Conservation (phyloP, 2,329 filamentous ascomycete species). For the Fusarium fujikuroi region DNA sequence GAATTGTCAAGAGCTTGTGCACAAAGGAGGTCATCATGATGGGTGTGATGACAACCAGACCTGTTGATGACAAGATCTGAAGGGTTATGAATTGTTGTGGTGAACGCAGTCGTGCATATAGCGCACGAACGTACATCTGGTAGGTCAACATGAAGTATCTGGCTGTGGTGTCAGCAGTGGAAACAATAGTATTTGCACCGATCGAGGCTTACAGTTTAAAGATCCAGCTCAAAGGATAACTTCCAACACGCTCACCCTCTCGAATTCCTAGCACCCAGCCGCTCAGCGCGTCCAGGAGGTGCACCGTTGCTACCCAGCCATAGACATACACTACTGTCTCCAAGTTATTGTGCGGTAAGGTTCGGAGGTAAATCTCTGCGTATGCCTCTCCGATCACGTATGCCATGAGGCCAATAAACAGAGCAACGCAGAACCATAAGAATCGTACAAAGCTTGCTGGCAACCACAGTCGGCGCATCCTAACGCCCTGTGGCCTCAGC, state of each 20-base stretch:
- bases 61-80: slow-evolving; percentile 70
- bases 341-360: slow-evolving; percentile 72
- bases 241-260: slow-evolving; percentile 73
- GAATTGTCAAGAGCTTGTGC: slow-evolving; percentile 64
- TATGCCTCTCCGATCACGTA: slow-evolving; percentile 76
- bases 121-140: slow-evolving; percentile 75
- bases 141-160: slow-evolving; percentile 75
- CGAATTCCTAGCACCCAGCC: slow-evolving; percentile 74
- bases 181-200: not conserved
- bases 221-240: slow-evolving; percentile 76
- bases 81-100: slow-evolving; percentile 73
- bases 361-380: slow-evolving; percentile 74
- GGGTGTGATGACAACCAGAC: slow-evolving; percentile 71
- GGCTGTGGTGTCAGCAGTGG: slow-evolving; percentile 18
- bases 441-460: slow-evolving; percentile 75
- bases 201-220: slow-evolving; percentile 69
- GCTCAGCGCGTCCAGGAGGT: slow-evolving; percentile 71
- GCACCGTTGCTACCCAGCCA: slow-evolving; percentile 74
- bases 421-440: slow-evolving; percentile 74
- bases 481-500: slow-evolving; percentile 47
- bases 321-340: slow-evolving; percentile 77
- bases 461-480: slow-evolving; percentile 65
- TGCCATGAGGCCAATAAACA: slow-evolving; percentile 70
- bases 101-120: slow-evolving; percentile 74
- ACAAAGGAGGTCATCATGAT: slow-evolving; percentile 70